Evolutionary conservation across 106 monocot species (phyloP), one percentile per base, ranked within the genome.

Genomic region (Acorus calamus): DNA sequence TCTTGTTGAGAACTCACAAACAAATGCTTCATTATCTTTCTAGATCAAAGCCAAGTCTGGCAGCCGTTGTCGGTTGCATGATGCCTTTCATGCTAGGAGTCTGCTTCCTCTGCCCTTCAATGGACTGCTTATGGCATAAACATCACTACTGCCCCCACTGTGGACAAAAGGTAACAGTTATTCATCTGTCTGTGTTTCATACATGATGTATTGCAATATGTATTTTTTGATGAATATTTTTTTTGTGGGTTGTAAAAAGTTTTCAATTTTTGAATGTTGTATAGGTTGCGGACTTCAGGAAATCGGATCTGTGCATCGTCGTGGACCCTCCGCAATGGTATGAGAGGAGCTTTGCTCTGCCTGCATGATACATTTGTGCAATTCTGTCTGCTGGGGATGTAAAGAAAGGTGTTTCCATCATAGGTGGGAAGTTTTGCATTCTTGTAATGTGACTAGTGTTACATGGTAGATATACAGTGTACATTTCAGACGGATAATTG

Each of bases 51-150:
- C 83, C 80, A 55, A 94, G 87, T 62, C 63, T 94, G 8, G 94
- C 94, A 45, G 84, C 94, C 50, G 72, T 80, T 71, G 84, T 94
- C 45, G 94, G 79, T 42, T 94, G 94, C 86, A 82, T 89, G 86
- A 82, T 90, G 86, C 86, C 94, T 42, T 90, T 89, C 57, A 87
- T 94, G 84, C 56, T 94, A 49, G 89, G 94, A 9, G 72, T 86
- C 47, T 94, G 94, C 78, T 94, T 94, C 73, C 87, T 90, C 43
- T 87, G 89, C 71, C 94, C 94, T 14, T 84, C 77, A 43, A 90
- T 84, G 84, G 94, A 94, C 63, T 90, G 94, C 63, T 82, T 94
- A 9, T 94, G 89, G 94, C 94, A 94, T 60, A 89, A 94, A 41
- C 80, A 90, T 59, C 89, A 94, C 69, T 90, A 86, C 71, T 94